These are phyloP conservation scores for Trichoderma polysporum DNA, from an alignment of 2,329 filamentous ascomycete species.

Conservation along the genomic window DNA sequence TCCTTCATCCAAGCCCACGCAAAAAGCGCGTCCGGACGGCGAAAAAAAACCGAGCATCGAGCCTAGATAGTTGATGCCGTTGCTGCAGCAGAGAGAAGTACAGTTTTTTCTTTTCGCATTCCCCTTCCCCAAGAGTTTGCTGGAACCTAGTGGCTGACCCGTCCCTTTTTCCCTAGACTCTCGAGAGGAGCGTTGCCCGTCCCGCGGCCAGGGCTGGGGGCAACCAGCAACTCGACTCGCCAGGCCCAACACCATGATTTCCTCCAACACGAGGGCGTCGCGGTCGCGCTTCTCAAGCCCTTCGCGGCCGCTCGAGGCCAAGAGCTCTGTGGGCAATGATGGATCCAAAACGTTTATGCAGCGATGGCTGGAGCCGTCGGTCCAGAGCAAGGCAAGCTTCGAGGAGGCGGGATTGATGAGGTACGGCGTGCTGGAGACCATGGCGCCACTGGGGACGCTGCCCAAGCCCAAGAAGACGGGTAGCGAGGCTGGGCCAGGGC, in stretches of 20 bases:
- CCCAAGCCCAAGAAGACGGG: slow-evolving; percentile 56
- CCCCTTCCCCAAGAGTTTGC: neutral
- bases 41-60: slow-evolving; percentile 29
- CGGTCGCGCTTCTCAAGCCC: slow-evolving; percentile 60
- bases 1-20: slow-evolving; percentile 27
- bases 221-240: slow-evolving; percentile 20
- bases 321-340: slow-evolving; percentile 37
- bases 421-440: slow-evolving; percentile 75
- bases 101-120: neutral
- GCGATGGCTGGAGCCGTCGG: slow-evolving; percentile 58
- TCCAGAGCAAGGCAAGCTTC: slow-evolving; percentile 67
- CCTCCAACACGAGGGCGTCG: slow-evolving; percentile 48
- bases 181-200: slow-evolving; percentile 34
- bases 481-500: slow-evolving; percentile 29
- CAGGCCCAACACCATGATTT: slow-evolving; percentile 35
- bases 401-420: slow-evolving; percentile 73
- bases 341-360: slow-evolving; percentile 52
- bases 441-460: slow-evolving; percentile 75
- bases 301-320: slow-evolving; percentile 41
- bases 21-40: slow-evolving; percentile 34
- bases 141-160: slow-evolving; percentile 23
- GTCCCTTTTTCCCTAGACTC: slow-evolving; percentile 24
- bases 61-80: slow-evolving; percentile 34
- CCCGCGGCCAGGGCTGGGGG: slow-evolving; percentile 26
- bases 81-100: slow-evolving; percentile 33